These are phyloP conservation scores for Linderniella brevidens DNA, from an alignment of 257 asterid genomes.

Conservation along the genomic window DNA sequence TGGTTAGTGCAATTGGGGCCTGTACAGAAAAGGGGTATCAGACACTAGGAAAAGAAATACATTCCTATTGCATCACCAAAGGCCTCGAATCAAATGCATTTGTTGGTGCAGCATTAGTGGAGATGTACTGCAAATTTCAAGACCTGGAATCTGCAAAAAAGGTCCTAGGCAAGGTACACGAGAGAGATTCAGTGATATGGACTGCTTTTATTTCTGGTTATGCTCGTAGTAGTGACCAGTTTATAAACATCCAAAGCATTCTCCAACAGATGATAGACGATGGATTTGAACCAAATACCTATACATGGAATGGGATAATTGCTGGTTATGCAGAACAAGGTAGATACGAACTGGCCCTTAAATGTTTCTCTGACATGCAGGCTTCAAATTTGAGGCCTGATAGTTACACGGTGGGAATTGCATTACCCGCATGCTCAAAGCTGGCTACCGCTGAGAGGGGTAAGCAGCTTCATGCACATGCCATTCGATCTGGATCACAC, in stretches of 20 bases:
- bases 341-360: slow-evolving; percentile 40
- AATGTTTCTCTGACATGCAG: slow-evolving; percentile 38
- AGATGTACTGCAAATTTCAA: slow-evolving; percentile 43
- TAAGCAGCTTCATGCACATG: slow-evolving; percentile 47
- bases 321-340: slow-evolving; percentile 47
- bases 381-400: slow-evolving; percentile 43
- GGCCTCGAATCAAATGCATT: slow-evolving; percentile 41
- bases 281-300: slow-evolving; percentile 45
- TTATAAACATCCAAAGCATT: slow-evolving; percentile 18
- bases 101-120: slow-evolving; percentile 65
- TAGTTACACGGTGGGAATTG: slow-evolving; percentile 50
- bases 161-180: slow-evolving; percentile 26
- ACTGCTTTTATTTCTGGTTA: slow-evolving; percentile 51
- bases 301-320: slow-evolving; percentile 68
- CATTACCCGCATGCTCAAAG: slow-evolving; percentile 43
- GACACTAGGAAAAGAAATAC: slow-evolving; percentile 36
- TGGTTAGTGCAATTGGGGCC: slow-evolving; percentile 49
- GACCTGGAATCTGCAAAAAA: slow-evolving; percentile 44
- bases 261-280: slow-evolving; percentile 43
- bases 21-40: slow-evolving; percentile 29
- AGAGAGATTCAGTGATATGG: slow-evolving; percentile 52
- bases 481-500: slow-evolving; percentile 40
- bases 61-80: slow-evolving; percentile 37
- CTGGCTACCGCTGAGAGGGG: slow-evolving; percentile 27
- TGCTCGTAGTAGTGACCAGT: slow-evolving; percentile 20